Base-by-base conservation (phyloP, 257 asterid species). In the Lantana camara region DNA sequence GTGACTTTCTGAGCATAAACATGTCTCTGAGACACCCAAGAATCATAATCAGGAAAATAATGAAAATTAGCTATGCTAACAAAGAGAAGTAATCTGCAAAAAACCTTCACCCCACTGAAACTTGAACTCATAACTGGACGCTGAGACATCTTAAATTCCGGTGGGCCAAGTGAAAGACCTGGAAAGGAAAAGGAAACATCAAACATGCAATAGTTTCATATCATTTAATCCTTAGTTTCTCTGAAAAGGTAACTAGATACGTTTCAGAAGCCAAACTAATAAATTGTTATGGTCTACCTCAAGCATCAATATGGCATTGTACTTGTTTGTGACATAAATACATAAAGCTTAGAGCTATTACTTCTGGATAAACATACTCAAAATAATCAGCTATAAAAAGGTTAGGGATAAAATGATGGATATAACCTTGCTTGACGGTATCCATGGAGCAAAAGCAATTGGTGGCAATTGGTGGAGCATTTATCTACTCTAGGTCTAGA, bases 401-500 rank as follows among this genome's bases (percentile, higher is more conserved):
- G 5, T 27, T 27, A 27, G 5, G 32, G 32, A 27, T 2, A 27
- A 5, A 27, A 5, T 27, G 32, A 30, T 0, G 19, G 14, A 10
- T 48, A 59, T 58, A 70, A 80, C 77, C 48, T 57, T 61, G 58
- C 46, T 67, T 37, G 75, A 68, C 29, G 73, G 73, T 53, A 64
- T 59, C 80, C 85, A 59, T 57, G 85, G 63, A 41, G 75, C 51
- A 67, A 66, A 63, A 62, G 77, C 77, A 41, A 56, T 63, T 47
- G 73, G 58, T 20, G 85, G 59, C 21, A 53, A 72, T 55, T 67
- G 71, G 42, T 73, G 82, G 63, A 76, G 77, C 85, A 80, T 73
- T 63, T 75, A 57, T 23, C 45, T 63, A 49, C 24, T 4, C 11
- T 46, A n/a, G n/a, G n/a, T n/a, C n/a, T n/a, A 53, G n/a, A 24